phyloP scores from a whole-genome alignment of 306 rosid species.

The Dryas drummondii region DNA sequence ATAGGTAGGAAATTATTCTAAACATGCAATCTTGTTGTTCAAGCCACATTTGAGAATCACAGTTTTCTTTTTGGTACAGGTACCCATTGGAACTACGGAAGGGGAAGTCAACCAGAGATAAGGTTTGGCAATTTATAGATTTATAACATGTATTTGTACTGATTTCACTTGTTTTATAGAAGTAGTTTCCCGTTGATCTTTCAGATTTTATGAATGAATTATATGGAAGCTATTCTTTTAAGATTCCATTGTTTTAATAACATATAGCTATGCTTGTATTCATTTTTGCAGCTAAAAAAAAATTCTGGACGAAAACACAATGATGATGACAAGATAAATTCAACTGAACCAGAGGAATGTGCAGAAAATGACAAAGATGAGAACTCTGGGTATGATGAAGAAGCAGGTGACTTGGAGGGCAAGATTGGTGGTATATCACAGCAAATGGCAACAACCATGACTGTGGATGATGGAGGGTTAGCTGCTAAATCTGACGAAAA shows the following conservation, averaged over 20 bases:
- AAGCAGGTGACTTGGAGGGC: conserved; percentile 39
- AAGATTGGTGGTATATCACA: conserved; percentile 60
- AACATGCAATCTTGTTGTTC: neutral
- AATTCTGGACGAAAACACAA: conserved; percentile 44
- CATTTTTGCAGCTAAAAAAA: conserved; percentile 57
- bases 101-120: conserved; percentile 81
- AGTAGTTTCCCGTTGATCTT: neutral
- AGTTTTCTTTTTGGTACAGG: conserved; percentile 51
- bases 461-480: conserved; percentile 42
- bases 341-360: conserved; percentile 40
- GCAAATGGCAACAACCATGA: conserved; percentile 51
- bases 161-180: neutral
- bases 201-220: neutral
- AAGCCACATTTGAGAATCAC: neutral
- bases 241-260: conserved; percentile 20
- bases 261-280: conserved; percentile 23
- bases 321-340: conserved; percentile 39
- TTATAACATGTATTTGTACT: neutral
- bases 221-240: conserved; percentile 20
- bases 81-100: conserved; percentile 95
- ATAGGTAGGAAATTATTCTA: neutral
- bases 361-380: conserved; percentile 47
- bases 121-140: conserved; percentile 45
- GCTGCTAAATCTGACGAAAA: conserved; percentile 46
- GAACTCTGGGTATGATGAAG: conserved; percentile 45